These are phyloP conservation scores for Lachancea dasiensis DNA, from an alignment of 805 yeast genomes.

Conservation along the genomic window DNA sequence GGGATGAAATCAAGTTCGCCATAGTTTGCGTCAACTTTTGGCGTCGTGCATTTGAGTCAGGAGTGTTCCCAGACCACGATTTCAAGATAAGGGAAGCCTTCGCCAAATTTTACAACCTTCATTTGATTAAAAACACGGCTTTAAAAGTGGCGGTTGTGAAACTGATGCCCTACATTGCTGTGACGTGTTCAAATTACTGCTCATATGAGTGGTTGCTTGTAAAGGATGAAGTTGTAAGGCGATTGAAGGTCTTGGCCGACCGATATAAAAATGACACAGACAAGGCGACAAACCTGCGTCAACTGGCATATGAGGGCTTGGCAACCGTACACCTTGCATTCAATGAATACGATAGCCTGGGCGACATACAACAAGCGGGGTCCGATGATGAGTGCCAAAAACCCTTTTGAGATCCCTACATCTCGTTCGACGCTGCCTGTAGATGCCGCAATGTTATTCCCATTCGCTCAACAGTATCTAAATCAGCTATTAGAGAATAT, in stretches of 20 bases:
- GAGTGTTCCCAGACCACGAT: conserved; percentile 9
- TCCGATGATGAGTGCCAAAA: not conserved
- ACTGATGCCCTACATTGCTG: conserved; percentile 15
- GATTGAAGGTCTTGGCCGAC: conserved; percentile 12
- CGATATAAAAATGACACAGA: not conserved
- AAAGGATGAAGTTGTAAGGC: conserved; percentile 14
- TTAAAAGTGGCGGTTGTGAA: conserved; percentile 13
- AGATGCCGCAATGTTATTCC: conserved; percentile 4
- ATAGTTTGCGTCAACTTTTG: conserved; percentile 19
- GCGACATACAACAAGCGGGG: not conserved
- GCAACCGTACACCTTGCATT: conserved; percentile 19
- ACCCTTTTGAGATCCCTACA: not conserved
- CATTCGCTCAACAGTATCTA: conserved; percentile 11
- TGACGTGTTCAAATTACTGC: conserved; percentile 1
- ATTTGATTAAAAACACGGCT: conserved; percentile 14
- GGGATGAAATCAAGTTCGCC: conserved; percentile 16
- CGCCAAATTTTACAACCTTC: conserved; percentile 24
- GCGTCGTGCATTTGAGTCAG: conserved; percentile 23
- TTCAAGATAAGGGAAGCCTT: conserved; percentile 23
- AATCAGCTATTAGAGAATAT: conserved; percentile 13
- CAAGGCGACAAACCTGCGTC: conserved; percentile 7
- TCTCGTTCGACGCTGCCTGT: not conserved
- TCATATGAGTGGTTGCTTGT: conserved; percentile 7
- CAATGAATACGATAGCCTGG: conserved; percentile 4
- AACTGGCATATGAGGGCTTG: conserved; percentile 15